phyloP scores from a whole-genome alignment of 2,329 filamentous ascomycete genomes.

The Ophiostoma sp. region DNA sequence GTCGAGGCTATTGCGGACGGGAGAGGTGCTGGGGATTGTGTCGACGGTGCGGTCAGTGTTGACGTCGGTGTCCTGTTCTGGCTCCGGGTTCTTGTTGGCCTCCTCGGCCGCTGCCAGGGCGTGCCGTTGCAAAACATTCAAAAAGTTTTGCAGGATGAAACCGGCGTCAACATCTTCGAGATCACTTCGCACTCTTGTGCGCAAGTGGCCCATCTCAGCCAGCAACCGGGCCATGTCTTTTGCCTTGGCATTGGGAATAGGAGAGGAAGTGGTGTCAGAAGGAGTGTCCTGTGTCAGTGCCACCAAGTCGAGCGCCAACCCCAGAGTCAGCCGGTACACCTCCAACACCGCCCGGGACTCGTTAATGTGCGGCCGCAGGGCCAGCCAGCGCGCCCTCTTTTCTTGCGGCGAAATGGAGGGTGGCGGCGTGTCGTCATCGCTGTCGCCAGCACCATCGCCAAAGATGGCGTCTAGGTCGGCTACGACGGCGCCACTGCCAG shows the following conservation, averaged over 20 bases:
- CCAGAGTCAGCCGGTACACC: constrained; percentile 43
- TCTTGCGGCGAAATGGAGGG: constrained; percentile 32
- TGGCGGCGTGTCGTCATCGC: constrained; percentile 30
- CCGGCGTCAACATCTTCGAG: constrained; percentile 68
- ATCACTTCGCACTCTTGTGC: constrained; percentile 38
- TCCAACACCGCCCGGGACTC: constrained; percentile 40
- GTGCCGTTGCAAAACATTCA: constrained; percentile 70
- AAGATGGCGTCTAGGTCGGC: constrained; percentile 40
- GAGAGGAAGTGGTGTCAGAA: background rate
- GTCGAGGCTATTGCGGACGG: background rate
- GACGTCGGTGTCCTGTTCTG: too few species aligned
- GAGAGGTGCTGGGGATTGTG: background rate
- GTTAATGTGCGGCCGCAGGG: constrained; percentile 37
- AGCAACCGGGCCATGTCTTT: constrained; percentile 39
- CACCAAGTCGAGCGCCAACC: constrained; percentile 44
- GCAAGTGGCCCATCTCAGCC: constrained; percentile 39
- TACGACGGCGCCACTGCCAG: constrained; percentile 41
- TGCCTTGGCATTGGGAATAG: constrained; percentile 28
- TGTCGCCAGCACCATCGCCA: constrained; percentile 29
- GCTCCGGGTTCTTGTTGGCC: background rate
- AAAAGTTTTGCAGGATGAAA: constrained; percentile 65
- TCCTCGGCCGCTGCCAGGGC: constrained; percentile 32
- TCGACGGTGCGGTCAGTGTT: background rate
- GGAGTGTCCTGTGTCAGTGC: constrained; percentile 34
- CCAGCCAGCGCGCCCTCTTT: constrained; percentile 43